These are phyloP conservation scores for Yamagishiella unicocca DNA, from an alignment of 139 green algal genomes.

Conservation along the genomic window DNA sequence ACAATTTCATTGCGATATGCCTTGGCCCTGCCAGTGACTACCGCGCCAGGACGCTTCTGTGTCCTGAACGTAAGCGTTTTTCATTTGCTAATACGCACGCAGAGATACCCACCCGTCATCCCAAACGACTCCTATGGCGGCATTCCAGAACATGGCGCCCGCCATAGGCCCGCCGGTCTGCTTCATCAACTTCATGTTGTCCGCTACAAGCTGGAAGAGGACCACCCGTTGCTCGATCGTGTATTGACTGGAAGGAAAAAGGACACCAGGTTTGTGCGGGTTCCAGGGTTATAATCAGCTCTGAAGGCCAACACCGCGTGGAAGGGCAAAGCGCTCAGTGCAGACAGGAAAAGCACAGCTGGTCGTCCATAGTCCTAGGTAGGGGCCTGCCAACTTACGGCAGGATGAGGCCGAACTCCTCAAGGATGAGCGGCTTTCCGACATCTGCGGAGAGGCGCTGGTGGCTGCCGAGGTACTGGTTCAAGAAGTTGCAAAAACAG, in stretches of 20 bases:
- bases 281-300: too few species aligned
- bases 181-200: neutral
- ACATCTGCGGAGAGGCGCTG: neutral
- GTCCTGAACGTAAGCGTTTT: too few species aligned
- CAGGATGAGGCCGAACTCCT: constrained; percentile 43
- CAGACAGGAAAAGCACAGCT: too few species aligned
- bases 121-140: constrained; percentile 31
- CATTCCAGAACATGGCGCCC: constrained; percentile 54
- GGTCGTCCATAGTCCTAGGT: too few species aligned
- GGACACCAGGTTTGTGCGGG: too few species aligned
- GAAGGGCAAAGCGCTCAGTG: too few species aligned
- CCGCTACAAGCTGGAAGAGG: constrained; percentile 2
- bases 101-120: constrained; percentile 53
- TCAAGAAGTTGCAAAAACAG: constrained; percentile 25
- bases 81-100: too few species aligned
- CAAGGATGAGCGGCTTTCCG: constrained; percentile 38
- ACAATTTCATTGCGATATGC: too few species aligned
- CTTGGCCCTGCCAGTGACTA: too few species aligned
- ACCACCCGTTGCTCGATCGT: neutral
- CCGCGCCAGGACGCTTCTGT: too few species aligned
- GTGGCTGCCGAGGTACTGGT: constrained; percentile 36
- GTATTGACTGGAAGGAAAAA: constrained; percentile 10
- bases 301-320: too few species aligned
- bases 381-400: constrained; percentile 30
- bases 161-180: neutral